phyloP scores from a whole-genome alignment of 2,329 filamentous ascomycete genomes.

The Anthostomella pinea region DNA sequence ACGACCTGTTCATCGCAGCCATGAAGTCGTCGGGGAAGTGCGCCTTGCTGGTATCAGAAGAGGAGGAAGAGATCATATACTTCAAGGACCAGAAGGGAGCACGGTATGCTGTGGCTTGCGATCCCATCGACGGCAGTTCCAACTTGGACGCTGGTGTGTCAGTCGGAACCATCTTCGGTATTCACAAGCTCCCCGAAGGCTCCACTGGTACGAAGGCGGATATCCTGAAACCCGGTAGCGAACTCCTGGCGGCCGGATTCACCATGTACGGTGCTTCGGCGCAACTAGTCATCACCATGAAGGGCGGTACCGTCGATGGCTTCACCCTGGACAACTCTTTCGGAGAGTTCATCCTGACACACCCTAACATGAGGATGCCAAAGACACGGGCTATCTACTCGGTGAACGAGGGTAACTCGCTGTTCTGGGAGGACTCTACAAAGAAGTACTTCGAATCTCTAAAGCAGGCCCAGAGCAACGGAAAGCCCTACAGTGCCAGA shows the following conservation, averaged over 20 bases:
- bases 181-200: slow-evolving; percentile 83
- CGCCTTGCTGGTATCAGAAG: slow-evolving; percentile 91
- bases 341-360: slow-evolving; percentile 97
- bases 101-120: slow-evolving; percentile 95
- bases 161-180: slow-evolving; percentile 93
- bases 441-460: slow-evolving; percentile 86
- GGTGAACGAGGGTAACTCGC: slow-evolving; percentile 96
- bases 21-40: slow-evolving; percentile 93
- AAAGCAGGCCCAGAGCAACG: slow-evolving; percentile 71
- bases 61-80: slow-evolving; percentile 89
- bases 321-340: slow-evolving; percentile 97
- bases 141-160: slow-evolving; percentile 98
- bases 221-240: slow-evolving; percentile 82
- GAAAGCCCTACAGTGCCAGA: slow-evolving; percentile 89
- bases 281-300: slow-evolving; percentile 96
- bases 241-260: slow-evolving; percentile 93
- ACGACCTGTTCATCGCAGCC: slow-evolving; percentile 93
- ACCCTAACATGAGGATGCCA: slow-evolving; percentile 90
- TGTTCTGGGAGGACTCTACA: slow-evolving; percentile 90
- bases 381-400: slow-evolving; percentile 84
- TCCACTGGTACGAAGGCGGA: slow-evolving; percentile 76
- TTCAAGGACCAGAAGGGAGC: slow-evolving; percentile 73
- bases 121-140: slow-evolving; percentile 96
- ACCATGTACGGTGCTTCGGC: slow-evolving; percentile 99
- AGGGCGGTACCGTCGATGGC: slow-evolving; percentile 85